A percentile compares a stretch with the other conserved stretches of the same genome.
Conservation (phyloP, 257 asterid species). For the Solanum raphanifolium region DNA sequence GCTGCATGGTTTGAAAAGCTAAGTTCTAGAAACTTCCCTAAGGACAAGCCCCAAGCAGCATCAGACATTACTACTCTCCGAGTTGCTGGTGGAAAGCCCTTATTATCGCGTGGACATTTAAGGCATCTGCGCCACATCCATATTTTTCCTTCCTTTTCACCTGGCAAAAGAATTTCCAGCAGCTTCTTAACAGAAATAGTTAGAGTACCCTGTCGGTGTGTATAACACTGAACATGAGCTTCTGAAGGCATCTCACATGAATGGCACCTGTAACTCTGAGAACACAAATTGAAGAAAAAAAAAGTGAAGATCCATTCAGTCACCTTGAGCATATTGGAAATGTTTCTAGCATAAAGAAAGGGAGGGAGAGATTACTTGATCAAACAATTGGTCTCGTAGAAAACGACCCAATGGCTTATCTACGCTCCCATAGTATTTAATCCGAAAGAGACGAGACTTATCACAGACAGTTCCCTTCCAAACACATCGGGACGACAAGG, state of each 20-base stretch:
- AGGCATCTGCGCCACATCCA: constrained; percentile 99
- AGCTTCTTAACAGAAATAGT: constrained; percentile 90
- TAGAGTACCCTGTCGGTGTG: constrained; percentile 92
- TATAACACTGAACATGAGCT: constrained; percentile 94
- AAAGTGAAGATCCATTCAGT: not conserved
- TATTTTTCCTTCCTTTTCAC: constrained; percentile 81
- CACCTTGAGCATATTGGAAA: not conserved
- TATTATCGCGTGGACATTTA: constrained; percentile 67
- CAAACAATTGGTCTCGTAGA: constrained; percentile 84
- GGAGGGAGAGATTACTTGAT: constrained; percentile 51
- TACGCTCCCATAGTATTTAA: constrained; percentile 76
- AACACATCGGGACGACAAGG: constrained; percentile 82
- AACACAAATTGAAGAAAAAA: constrained; percentile 3
- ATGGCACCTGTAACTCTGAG: constrained; percentile 67
- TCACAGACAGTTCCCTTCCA: constrained; percentile 98
- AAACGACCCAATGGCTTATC: constrained; percentile 96
- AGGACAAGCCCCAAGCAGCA: constrained; percentile 98
- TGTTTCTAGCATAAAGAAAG: not conserved
- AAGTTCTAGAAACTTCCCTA: constrained; percentile 96
- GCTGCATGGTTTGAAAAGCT: constrained; percentile 99
- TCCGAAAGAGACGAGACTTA: constrained; percentile 80
- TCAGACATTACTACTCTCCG: constrained; percentile 93
- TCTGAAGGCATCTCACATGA: constrained; percentile 93
- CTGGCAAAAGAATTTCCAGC: constrained; percentile 63
- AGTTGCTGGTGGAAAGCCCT: constrained; percentile 90